Base-by-base conservation (phyloP, 371 early-diverging fungal genomes). In the Lichtheimia ornata region DNA sequence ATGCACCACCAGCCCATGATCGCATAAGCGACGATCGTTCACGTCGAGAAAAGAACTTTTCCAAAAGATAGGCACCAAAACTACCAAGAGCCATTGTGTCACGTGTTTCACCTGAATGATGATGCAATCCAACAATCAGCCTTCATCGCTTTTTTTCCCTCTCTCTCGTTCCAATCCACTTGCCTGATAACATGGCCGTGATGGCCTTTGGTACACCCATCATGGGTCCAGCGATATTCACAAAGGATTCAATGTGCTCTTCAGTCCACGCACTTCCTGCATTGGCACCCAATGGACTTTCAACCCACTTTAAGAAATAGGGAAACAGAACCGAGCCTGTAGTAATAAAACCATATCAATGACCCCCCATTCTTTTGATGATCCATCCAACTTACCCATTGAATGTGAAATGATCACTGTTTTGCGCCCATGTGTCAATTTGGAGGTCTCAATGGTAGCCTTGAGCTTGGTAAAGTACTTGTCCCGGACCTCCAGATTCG, bases 251-350 rank as follows among this genome's bases (percentile, higher is more conserved):
- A 50, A 97, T 86, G 62, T 97, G 88, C 40, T 89, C 72, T 41
- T 91, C 86, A 7, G 88, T 87, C 98, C 98, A 97, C 20, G 65
- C 64, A 1, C 76, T 61, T 4, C 94, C 94, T 53, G 88, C 93
- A 7, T 88, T 80, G 11, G 92, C 95, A 28, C 91, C 93, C 4
- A 65, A 15, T n/a, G 76, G 68, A 18, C 85, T 83, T 67, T 91
- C 90, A 1, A 91, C 96, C 97, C 97, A 98, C 53, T 92, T 90
- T 59, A 97, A 80, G 71, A 98, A 97, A 71, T 97, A 94, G 42
- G 85, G 85, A 51, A 89, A 76, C 9, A 96, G 83, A 28, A 77
- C 72, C 2, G 85, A 72, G 5, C 97, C 97, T 90, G 89, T 78
- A 44, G 88, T 78, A 40, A 35, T 52, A 57, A 20, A 18, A 6